Conservation (phyloP, 208 protist genomes). For the Tetramitus jugosus region DNA sequence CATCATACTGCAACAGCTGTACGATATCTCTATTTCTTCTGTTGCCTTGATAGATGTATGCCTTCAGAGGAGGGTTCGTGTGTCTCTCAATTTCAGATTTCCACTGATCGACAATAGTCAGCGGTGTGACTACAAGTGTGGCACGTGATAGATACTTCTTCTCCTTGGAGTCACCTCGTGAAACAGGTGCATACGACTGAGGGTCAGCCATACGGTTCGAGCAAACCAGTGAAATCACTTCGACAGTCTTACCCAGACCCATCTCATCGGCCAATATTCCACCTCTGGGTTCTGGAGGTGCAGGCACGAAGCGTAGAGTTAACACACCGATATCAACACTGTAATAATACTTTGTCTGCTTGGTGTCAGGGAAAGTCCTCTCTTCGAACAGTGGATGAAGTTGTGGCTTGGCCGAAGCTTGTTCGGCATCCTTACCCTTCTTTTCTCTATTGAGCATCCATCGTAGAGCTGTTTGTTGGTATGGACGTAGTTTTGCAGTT, state of each 20-base stretch:
- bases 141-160: not conserved
- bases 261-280: conserved; percentile 46
- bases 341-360: not conserved
- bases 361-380: not conserved
- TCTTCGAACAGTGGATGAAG: conserved; percentile 1
- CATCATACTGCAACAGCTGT: conserved; percentile 70
- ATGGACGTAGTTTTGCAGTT: not conserved
- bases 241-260: conserved; percentile 66
- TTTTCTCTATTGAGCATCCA: conserved; percentile 14
- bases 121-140: conserved; percentile 82
- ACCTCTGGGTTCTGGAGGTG: conserved; percentile 18
- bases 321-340: not conserved
- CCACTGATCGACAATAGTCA: conserved; percentile 76
- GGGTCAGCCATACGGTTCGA: not conserved
- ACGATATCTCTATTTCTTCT: conserved; percentile 55
- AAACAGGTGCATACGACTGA: not conserved
- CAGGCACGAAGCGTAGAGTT: not conserved
- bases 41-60: conserved; percentile 69
- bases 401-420: not conserved
- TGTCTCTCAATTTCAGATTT: conserved; percentile 71
- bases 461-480: conserved; percentile 11
- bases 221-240: conserved; percentile 53
- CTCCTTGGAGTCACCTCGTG: not conserved
- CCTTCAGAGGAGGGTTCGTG: conserved; percentile 45
- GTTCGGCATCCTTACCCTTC: not conserved